Evolutionary conservation across 805 yeast species (phyloP), one percentile per base, ranked within the genome.

Genomic region (Barnettozyma salicaria): DNA sequence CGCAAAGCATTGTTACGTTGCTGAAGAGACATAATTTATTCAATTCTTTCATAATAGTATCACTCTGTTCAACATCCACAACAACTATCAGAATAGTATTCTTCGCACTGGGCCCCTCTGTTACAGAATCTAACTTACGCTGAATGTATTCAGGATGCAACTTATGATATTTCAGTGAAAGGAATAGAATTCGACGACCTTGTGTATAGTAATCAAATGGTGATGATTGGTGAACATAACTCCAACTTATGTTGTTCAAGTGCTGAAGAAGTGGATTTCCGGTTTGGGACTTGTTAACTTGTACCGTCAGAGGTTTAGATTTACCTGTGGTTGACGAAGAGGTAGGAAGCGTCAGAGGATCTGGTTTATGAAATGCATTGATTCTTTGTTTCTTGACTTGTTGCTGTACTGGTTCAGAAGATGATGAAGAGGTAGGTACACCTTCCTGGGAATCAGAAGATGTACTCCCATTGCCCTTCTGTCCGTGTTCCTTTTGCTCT

Each of bases 151-250:
- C 90, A 0, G 89, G 87, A 45, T 79, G 81, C 27, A 84, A 60
- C 55, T 81, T 82, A 52, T 81, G 87, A 53, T 83, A 84, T 35
- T 80, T 78, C 32, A 84, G 56, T 1, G 86, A 76, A 4, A 84
- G 63, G 45, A 82, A 81, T 1, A 84, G 48, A 1, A 80, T 70
- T 39, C 54, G 75, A 57, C 55, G 71, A 59, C 21, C 78, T 63
- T 72, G 77, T 12, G 83, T 69, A 33, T 78, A 65, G 56, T 83
- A 84, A 53, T 84, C 94, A 48, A 64, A 82, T 52, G 59, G 70
- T 46, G 60, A 67, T 42, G 68, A 58, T 13, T 59, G 59, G 6
- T 68, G 64, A 35, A 58, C 55, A 44, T 78, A 63, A 55, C 77
- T 47, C 77, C 73, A 72, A 64, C 76, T 38, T 65, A 72, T 70